Evolutionary conservation across 2,329 filamentous ascomycete species (phyloP).

Genomic region (Phialocephala subalpina): DNA sequence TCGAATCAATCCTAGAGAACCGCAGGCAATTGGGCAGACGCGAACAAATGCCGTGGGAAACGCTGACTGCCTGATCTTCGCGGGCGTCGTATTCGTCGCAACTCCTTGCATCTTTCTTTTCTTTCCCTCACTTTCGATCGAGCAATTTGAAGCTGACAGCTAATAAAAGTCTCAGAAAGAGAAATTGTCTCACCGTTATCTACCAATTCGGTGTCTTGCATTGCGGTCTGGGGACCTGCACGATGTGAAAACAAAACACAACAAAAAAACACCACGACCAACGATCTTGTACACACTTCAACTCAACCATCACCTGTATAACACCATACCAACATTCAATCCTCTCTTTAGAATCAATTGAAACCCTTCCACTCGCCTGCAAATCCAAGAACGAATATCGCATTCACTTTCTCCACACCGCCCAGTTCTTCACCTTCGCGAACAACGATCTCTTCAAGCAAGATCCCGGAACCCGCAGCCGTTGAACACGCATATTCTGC

Average conservation of each 20-base stretch:
- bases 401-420: conserved; percentile 11
- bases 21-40: not conserved
- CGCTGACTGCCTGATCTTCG: conserved; percentile 26
- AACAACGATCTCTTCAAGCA: conserved; percentile 7
- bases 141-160: conserved; percentile 7
- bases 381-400: not conserved
- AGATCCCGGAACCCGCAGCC: conserved; percentile 14
- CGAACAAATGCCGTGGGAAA: conserved; percentile 21
- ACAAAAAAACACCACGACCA: conserved; percentile 1
- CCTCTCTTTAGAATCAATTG: conserved; percentile 3
- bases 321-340: not conserved
- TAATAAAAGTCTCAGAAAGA: conserved; percentile 17
- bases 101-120: not conserved
- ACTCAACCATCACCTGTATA: no score
- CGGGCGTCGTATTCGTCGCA: not conserved
- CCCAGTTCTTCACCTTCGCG: conserved; percentile 3
- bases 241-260: conserved; percentile 22
- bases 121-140: conserved; percentile 8
- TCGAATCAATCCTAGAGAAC: not conserved
- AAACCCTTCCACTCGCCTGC: conserved; percentile 1
- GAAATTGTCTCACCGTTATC: conserved; percentile 1
- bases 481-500: not conserved
- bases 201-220: not conserved
- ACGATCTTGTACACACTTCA: conserved; percentile 10
- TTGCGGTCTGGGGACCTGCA: conserved; percentile 15